phyloP scores from a whole-genome alignment of 2,329 filamentous ascomycete genomes.

The Colletotrichum echinochloae region DNA sequence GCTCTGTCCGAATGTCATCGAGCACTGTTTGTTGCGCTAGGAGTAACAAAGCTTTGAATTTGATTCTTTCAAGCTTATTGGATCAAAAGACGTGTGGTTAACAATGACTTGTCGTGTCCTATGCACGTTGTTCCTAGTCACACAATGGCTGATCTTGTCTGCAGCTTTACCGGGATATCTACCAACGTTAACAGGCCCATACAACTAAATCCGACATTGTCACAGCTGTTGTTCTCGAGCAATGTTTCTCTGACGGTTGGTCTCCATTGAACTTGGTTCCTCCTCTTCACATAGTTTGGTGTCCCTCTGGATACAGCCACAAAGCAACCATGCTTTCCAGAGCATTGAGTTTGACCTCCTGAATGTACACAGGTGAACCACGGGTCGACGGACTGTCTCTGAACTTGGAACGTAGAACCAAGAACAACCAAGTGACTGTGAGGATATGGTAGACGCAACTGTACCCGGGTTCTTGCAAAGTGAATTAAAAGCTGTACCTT shows the following conservation, averaged over 20 bases:
- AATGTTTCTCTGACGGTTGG: fast-evolving
- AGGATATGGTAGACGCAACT: neutral
- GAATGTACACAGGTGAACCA: neutral
- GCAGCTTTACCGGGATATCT: no score
- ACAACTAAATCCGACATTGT: fast-evolving
- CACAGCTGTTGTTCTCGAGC: neutral
- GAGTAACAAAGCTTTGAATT: no score
- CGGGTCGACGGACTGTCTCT: neutral
- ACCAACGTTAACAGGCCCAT: neutral
- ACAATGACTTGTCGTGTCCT: neutral
- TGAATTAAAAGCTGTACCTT: no score
- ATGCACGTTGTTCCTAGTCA: neutral
- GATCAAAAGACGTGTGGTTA: no score
- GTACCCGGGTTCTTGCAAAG: neutral
- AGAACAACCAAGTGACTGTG: neutral
- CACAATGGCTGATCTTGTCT: neutral
- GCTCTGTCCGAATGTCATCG: neutral
- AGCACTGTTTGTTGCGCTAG: no score
- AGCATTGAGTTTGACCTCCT: neutral
- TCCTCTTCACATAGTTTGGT: neutral
- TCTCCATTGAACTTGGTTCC: neutral
- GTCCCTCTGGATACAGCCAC: no score
- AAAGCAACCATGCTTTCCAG: neutral
- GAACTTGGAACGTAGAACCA: no score
- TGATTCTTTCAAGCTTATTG: no score